Evolutionary conservation across 257 asterid species (phyloP).

Genomic region (Catharanthus roseus): DNA sequence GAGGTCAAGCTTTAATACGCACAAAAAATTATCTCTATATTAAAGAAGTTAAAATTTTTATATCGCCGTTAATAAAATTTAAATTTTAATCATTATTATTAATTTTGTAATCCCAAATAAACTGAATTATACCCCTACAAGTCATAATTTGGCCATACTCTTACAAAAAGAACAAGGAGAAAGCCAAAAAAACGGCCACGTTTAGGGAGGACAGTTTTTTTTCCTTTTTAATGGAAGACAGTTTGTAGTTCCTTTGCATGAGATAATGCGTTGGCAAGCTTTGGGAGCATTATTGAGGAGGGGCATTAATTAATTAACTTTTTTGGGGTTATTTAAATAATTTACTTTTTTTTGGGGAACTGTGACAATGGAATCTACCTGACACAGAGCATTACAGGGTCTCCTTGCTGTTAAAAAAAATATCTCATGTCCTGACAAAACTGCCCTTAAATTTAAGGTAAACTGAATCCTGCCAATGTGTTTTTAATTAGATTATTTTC

Average conservation of each 20-base stretch:
- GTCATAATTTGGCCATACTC: no score
- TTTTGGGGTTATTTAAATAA: not conserved
- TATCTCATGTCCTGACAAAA: constrained; percentile 7
- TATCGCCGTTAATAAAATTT: no score
- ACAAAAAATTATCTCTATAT: no score
- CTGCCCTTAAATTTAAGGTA: not conserved
- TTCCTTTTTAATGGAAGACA: not conserved
- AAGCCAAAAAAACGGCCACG: not conserved
- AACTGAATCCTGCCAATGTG: not conserved
- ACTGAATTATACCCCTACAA: no score
- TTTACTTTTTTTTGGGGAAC: not conserved
- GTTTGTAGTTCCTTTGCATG: constrained; percentile 1
- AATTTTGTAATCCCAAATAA: no score
- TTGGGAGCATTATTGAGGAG: constrained; percentile 8
- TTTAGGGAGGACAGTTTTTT: not conserved
- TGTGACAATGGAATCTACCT: constrained; percentile 21
- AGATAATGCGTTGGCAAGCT: constrained; percentile 17
- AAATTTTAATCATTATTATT: no score
- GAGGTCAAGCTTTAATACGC: no score
- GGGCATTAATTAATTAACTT: not conserved
- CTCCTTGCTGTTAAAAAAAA: not conserved
- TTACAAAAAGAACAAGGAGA: no score
- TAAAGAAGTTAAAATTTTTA: no score
- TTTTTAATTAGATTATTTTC: not conserved
- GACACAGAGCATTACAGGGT: constrained; percentile 18